A percentile compares a stretch with the other conserved stretches of the same genome.
Conservation (phyloP, 768 basidiomycete genomes). For the Xerocomellus amylosporus region DNA sequence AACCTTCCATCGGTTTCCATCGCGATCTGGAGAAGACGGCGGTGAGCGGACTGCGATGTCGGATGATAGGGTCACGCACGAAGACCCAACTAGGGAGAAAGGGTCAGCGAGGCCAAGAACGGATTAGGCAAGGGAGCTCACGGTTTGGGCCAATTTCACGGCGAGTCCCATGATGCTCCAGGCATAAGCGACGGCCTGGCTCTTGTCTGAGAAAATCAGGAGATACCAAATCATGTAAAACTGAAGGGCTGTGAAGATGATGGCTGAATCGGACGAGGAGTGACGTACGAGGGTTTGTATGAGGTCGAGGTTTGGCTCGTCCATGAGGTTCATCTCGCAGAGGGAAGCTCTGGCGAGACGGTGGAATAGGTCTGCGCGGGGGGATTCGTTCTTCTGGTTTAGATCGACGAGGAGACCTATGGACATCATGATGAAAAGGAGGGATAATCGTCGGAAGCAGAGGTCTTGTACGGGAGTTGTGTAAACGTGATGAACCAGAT, state of each 20-base stretch:
- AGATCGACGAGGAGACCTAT: conserved; percentile 71
- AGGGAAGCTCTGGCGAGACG: conserved; percentile 64
- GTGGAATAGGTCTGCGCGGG: conserved; percentile 63
- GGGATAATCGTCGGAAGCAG: conserved; percentile 62
- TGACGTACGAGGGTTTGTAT: conserved; percentile 59
- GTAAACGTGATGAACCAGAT: conserved; percentile 68
- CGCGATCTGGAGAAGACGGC: conserved; percentile 52
- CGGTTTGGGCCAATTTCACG: conserved; percentile 69
- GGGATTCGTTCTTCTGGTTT: conserved; percentile 48
- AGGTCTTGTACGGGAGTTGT: conserved; percentile 56
- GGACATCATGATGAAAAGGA: conserved; percentile 69
- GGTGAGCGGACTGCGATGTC: conserved; percentile 19
- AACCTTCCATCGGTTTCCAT: conserved; percentile 58
- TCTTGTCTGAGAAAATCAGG: conserved; percentile 70
- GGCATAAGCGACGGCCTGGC: conserved; percentile 67
- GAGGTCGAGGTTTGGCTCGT: conserved; percentile 71
- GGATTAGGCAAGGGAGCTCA: conserved; percentile 35
- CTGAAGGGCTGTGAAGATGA: conserved; percentile 39
- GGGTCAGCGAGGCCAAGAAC: conserved; percentile 4
- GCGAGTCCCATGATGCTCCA: conserved; percentile 78
- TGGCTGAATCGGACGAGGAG: not conserved
- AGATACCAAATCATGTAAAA: conserved; percentile 78
- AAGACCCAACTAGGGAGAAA: conserved; percentile 52
- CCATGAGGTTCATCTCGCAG: conserved; percentile 72
- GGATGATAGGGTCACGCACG: conserved; percentile 43